Evolutionary conservation across 352 stramenopile genomes (phyloP), one percentile per base, ranked within the genome.

Genomic region (Globisporangium iwayamae): DNA sequence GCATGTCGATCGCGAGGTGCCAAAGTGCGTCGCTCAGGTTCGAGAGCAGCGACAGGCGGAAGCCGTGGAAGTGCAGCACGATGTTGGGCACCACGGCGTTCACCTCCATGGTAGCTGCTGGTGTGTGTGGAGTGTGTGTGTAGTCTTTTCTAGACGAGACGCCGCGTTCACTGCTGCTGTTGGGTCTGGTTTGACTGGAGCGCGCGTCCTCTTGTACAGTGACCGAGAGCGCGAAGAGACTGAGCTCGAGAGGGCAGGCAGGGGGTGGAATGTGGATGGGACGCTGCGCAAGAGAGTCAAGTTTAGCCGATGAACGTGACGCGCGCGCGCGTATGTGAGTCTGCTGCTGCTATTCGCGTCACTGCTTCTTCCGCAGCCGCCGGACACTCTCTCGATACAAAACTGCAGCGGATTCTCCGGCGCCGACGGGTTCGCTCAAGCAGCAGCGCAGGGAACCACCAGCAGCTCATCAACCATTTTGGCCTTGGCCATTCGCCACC

Each of bases 31-130:
- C 67, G 34, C 56, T 54, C n/a, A 79, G 48, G 28, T 60, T 70
- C 41, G 61, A 63, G 34, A 74, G 60, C 43, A 69, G 50, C 50
- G 66, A 72, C 28, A 71, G 58, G 51, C 67, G 78, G 51, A 90
- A 75, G 60, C 80, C 83, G 20, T 84, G 79, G 59, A 91, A 78
- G 52, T 85, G 75, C 55, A 91, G 70, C 60, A 90, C 78, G 55
- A 91, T 70, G 50, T 72, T 81, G 18, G 77, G 74, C 25, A 78
- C 63, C 52, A 72, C 63, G 25, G 68, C 56, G 61, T 57, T 72
- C 28, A 68, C 14, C 41, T 64, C 64, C 45, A 71, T 70, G n/a
- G 38, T 54, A 57, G 30, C 52, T 57, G 52, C 52, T 57, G 30
- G 13, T 39, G 30, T 25, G 14, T 25, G 22, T 25, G 1, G 22